Evolutionary conservation across 2,329 filamentous ascomycete species (phyloP), one percentile per base, ranked within the genome.

Genomic region (Cytospora mali): DNA sequence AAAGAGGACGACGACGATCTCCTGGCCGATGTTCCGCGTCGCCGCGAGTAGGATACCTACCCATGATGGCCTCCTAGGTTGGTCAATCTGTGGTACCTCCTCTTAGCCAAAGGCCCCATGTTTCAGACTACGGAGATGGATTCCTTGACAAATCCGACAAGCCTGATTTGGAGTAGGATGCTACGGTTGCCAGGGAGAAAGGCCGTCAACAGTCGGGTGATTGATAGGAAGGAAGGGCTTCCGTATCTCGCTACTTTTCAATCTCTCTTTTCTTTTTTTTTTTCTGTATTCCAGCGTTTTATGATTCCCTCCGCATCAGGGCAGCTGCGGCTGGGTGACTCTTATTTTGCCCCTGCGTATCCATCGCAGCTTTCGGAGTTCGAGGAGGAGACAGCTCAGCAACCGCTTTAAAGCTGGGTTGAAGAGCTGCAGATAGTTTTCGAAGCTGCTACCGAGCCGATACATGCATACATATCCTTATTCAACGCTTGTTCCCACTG

Each of bases 1-100:
- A 27, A 62, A 31, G 21, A 39, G 4, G 46, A 61, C 16, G 55
- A 65, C 13, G 54, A 65, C n/a, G 39, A 42, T n/a, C 18, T 39
- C 10, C 33, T 59, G 48, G 48, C n/a, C 42, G 23, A 60, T 31
- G 49, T 39, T 4, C 5, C 61, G 18, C 27, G 16, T 21, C 29
- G 48, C 31, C n/a, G 51, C 33, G 50, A 53, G 23, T 58, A 54
- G 55, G 16, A 46, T n/a, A 10, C 7, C 7, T 23, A 46, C 21
- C n/a, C 6, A 18, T 18, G 6, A 46, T 46, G 42, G 21, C 42
- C 1, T 23, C 7, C n/a, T 6, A n/a, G n/a, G n/a, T n/a, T n/a
- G n/a, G n/a, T n/a, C n/a, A n/a, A 7, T 18, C n/a, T 39, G 16
- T 18, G 14, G 4, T n/a, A 33, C 31, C 6, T 33, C 7, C 3